Evolutionary conservation across 176 grass and related monocot genomes (phyloP).

Genomic region (barley (Hordeum vulgare)): MorexV3_pseudomolecules_assembly NC_058522.1:525322477-525322976

Average conservation of each 20-base stretch:
- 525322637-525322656: slow-evolving; percentile 90
- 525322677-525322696: slow-evolving; percentile 98
- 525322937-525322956: slow-evolving; percentile 90
- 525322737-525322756: slow-evolving; percentile 95
- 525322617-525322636: slow-evolving; percentile 87
- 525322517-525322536: slow-evolving; percentile 94
- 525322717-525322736: slow-evolving; percentile 91
- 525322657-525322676: slow-evolving; percentile 74
- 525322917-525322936: slow-evolving; percentile 82
- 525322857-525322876: slow-evolving; percentile 92
- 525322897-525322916: slow-evolving; percentile 70
- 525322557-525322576: slow-evolving; percentile 92
- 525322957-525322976: slow-evolving; percentile 99
- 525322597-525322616: slow-evolving; percentile 75
- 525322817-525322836: slow-evolving; percentile 95
- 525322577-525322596: slow-evolving; percentile 64
- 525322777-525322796: slow-evolving; percentile 97
- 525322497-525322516: slow-evolving; percentile 90
- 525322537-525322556: slow-evolving; percentile 98
- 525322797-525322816: slow-evolving; percentile 92
- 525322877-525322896: slow-evolving; percentile 79
- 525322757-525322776: slow-evolving; percentile 97
- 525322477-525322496: slow-evolving; percentile 84
- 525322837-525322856: slow-evolving; percentile 99
- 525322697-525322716: slow-evolving; percentile 82